These are phyloP conservation scores for Drechslera avenae DNA, from an alignment of 2,329 filamentous ascomycete genomes.

Conservation along the genomic window DNA sequence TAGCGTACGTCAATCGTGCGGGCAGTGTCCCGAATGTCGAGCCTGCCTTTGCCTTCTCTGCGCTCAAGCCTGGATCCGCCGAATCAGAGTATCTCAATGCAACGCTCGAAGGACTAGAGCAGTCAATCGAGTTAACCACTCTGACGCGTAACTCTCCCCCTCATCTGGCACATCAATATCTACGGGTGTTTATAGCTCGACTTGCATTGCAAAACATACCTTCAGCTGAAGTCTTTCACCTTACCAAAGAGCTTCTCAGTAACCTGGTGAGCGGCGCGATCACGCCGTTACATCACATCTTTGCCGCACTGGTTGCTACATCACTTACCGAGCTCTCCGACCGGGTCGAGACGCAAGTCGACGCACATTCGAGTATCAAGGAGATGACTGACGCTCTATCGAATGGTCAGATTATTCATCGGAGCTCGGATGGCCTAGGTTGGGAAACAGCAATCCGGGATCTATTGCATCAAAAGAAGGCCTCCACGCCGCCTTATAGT, in stretches of 20 bases:
- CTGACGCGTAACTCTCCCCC: conserved; percentile 38
- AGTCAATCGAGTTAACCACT: conserved; percentile 40
- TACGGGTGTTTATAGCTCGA: conserved; percentile 42
- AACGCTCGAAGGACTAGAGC: conserved; percentile 37
- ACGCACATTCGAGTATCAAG: conserved; percentile 44
- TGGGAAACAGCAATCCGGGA: conserved; percentile 46
- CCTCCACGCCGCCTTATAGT: conserved; percentile 25
- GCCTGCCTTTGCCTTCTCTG: conserved; percentile 34
- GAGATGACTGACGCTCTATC: conserved; percentile 43
- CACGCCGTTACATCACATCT: conserved; percentile 46
- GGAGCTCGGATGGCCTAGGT: conserved; percentile 36
- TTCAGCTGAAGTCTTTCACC: conserved; percentile 32
- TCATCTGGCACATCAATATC: conserved; percentile 45
- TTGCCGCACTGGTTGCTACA: conserved; percentile 44
- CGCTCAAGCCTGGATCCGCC: conserved; percentile 32
- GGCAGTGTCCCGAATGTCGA: conserved; percentile 40
- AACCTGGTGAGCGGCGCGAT: conserved; percentile 33
- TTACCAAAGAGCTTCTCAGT: conserved; percentile 38
- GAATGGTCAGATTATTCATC: conserved; percentile 41
- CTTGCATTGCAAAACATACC: conserved; percentile 27
- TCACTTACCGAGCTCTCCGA: conserved; percentile 44
- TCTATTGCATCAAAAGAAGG: conserved; percentile 38
- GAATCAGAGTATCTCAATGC: conserved; percentile 38
- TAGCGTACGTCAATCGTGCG: conserved; percentile 36
- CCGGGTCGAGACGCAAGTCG: conserved; percentile 42